phyloP scores from a whole-genome alignment of 2,329 filamentous ascomycete species.

The Colletotrichum liriopes region DNA sequence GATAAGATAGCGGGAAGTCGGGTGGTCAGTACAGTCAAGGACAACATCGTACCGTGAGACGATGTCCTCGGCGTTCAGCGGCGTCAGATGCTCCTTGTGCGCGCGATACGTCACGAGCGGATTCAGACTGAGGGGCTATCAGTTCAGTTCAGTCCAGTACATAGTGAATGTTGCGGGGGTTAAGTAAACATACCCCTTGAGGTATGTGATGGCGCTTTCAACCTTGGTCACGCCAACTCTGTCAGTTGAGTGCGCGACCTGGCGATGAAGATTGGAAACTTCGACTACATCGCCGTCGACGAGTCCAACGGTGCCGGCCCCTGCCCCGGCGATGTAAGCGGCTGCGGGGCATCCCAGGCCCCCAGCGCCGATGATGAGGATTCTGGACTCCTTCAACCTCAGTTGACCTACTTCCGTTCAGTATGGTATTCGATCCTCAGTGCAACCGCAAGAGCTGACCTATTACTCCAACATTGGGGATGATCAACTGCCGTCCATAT shows the following conservation, averaged over 20 bases:
- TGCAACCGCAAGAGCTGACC: constrained; percentile 61
- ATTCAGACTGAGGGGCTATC: constrained; percentile 73
- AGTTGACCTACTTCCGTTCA: constrained; percentile 75
- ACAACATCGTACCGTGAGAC: constrained; percentile 84
- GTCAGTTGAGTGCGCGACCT: constrained; percentile 83
- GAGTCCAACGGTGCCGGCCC: constrained; percentile 86
- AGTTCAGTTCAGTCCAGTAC: background rate
- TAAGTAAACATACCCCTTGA: constrained; percentile 63
- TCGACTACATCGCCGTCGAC: constrained; percentile 93
- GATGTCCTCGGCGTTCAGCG: constrained; percentile 77
- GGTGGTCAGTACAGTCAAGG: constrained; percentile 96
- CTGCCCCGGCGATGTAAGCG: constrained; percentile 92
- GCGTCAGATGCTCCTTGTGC: constrained; percentile 76
- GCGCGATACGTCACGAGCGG: constrained; percentile 76
- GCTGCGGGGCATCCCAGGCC: constrained; percentile 94
- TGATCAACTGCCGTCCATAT: constrained; percentile 92
- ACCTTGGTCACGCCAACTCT: constrained; percentile 85
- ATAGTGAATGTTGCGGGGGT: background rate
- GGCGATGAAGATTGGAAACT: constrained; percentile 90
- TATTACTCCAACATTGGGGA: constrained; percentile 83
- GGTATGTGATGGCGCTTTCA: constrained; percentile 77
- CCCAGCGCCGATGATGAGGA: constrained; percentile 89
- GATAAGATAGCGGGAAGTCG: constrained; percentile 91
- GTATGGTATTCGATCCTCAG: background rate
- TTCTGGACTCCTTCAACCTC: constrained; percentile 76